Percentiles rank a stretch among this genome's conserved stretches.
phyloP scores from a whole-genome alignment of 768 basidiomycete genomes.

The Amanita pallidorosea region DNA sequence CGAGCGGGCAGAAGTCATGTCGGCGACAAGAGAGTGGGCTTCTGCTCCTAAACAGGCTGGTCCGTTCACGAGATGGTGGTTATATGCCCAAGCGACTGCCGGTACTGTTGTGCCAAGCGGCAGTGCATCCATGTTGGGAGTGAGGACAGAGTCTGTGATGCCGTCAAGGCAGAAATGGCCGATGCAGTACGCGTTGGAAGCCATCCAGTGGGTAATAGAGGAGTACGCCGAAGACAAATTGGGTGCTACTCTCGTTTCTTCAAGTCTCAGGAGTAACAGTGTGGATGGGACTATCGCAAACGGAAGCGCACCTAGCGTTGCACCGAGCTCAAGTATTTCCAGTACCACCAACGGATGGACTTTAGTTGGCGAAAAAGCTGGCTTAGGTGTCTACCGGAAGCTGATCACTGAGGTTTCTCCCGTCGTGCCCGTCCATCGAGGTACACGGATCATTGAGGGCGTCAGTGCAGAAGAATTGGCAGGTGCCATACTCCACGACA shows the following conservation, averaged over 20 bases:
- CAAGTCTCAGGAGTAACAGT: neutral
- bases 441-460: conserved; percentile 87
- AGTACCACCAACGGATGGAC: conserved; percentile 57
- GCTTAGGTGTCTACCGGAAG: conserved; percentile 65
- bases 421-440: conserved; percentile 75
- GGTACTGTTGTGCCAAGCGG: conserved; percentile 74
- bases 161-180: conserved; percentile 54
- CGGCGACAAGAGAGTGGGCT: conserved; percentile 27
- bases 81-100: conserved; percentile 62
- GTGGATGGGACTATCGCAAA: neutral
- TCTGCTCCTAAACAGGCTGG: conserved; percentile 59
- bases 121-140: neutral
- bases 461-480: conserved; percentile 88
- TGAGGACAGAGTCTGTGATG: conserved; percentile 20
- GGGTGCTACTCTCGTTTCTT: neutral
- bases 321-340: conserved; percentile 17
- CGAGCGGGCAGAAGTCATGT: conserved; percentile 5
- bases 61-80: conserved; percentile 61
- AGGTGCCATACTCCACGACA: conserved; percentile 55
- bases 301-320: neutral
- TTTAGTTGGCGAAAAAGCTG: conserved; percentile 57
- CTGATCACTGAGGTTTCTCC: conserved; percentile 70
- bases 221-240: conserved; percentile 34
- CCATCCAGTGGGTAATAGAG: conserved; percentile 68
- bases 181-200: conserved; percentile 75